A percentile compares a stretch with the other conserved stretches of the same genome.
phyloP scores from a whole-genome alignment of 1,284 basidiomycete species.

The Cerrena zonata region DNA sequence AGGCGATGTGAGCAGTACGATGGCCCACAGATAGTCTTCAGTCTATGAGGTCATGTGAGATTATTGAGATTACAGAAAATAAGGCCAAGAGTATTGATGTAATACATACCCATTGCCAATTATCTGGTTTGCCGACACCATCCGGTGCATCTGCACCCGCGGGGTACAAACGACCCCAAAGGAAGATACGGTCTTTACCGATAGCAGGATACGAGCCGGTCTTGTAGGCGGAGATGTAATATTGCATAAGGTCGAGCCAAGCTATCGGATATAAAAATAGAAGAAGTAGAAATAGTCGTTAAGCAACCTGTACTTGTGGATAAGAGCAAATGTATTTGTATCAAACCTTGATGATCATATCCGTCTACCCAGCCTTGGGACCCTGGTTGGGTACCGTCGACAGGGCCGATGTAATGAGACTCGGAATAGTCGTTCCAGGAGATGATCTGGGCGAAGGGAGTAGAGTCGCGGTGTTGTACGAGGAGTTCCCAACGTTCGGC shows the following conservation, averaged over 20 bases:
- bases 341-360: slow-evolving; percentile 46
- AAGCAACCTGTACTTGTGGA: neutral
- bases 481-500: slow-evolving; percentile 53
- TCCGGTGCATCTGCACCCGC: slow-evolving; percentile 32
- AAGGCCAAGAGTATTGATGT: neutral
- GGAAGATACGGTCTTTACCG: slow-evolving; percentile 51
- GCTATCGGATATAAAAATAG: slow-evolving; percentile 14
- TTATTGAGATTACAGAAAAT: neutral
- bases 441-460: slow-evolving; percentile 51
- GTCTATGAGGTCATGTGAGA: slow-evolving; percentile 14
- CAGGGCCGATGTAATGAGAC: slow-evolving; percentile 52
- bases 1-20: slow-evolving; percentile 38
- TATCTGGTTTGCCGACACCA: slow-evolving; percentile 30
- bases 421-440: slow-evolving; percentile 62
- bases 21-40: slow-evolving; percentile 35
- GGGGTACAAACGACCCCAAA: slow-evolving; percentile 54
- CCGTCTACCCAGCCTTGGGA: slow-evolving; percentile 61
- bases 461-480: slow-evolving; percentile 38
- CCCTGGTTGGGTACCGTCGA: slow-evolving; percentile 47
- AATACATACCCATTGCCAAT: slow-evolving; percentile 29
- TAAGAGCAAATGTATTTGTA: neutral
- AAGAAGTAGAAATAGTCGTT: neutral
- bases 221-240: slow-evolving; percentile 61
- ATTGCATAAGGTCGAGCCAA: slow-evolving; percentile 42
- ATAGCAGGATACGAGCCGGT: slow-evolving; percentile 57